Conservation (phyloP, 306 rosid species). For the Casuarina equisetifolia region DNA sequence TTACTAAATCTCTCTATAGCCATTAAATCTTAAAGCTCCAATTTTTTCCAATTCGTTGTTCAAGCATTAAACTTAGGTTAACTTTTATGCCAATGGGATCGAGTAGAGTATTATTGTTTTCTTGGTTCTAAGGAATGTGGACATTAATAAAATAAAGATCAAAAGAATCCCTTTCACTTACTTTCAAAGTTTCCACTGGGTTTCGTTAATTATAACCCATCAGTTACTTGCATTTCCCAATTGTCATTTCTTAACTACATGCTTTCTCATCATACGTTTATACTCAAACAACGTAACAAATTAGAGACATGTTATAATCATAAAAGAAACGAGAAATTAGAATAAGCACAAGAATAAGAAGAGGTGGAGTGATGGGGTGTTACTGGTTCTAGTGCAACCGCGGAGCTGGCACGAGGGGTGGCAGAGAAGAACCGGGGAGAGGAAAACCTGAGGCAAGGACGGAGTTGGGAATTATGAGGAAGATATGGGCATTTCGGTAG, state of each 20-base stretch:
- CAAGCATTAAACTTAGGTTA: background rate
- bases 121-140: background rate
- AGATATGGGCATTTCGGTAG: conserved; percentile 42
- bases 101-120: background rate
- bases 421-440: conserved; percentile 19
- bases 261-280: too few species aligned
- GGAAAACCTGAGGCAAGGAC: conserved; percentile 27
- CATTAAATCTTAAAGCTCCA: background rate
- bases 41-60: background rate
- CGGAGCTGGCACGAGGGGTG: conserved; percentile 48
- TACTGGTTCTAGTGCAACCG: conserved; percentile 47
- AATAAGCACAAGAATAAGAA: background rate
- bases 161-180: too few species aligned
- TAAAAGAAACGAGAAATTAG: too few species aligned
- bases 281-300: too few species aligned
- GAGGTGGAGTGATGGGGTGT: background rate
- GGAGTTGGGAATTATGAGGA: conserved; percentile 30
- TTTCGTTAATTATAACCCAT: too few species aligned
- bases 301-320: too few species aligned
- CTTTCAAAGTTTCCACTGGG: too few species aligned
- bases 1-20: background rate
- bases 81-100: background rate
- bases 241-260: too few species aligned
- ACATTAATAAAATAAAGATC: background rate
- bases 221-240: too few species aligned